Evolutionary conservation across 192 early-diverging fungal genomes (phyloP).

Genomic region (Coemansia sp.): DNA sequence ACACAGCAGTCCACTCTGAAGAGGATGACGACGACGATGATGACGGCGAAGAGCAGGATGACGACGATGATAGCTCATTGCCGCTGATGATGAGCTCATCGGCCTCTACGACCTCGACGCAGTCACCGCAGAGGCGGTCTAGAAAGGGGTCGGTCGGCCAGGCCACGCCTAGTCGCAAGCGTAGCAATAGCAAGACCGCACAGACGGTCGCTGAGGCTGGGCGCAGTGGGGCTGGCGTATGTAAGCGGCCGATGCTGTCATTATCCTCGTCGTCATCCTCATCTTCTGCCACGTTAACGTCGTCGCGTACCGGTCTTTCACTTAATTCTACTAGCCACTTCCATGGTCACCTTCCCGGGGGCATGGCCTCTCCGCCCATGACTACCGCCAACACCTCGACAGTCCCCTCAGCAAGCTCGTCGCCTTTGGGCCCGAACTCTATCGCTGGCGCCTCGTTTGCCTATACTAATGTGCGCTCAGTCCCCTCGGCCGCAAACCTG

Average conservation of each 20-base stretch:
- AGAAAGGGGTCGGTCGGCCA: slow-evolving; percentile 5
- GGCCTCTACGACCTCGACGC: background rate
- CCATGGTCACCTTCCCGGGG: slow-evolving; percentile 1
- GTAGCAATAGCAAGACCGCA: slow-evolving; percentile 6
- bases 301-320: slow-evolving; percentile 4
- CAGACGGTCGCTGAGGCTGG: background rate
- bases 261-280: slow-evolving; percentile 8
- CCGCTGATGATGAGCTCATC: slow-evolving; percentile 18
- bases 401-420: slow-evolving; percentile 20
- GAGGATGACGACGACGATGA: slow-evolving; percentile 30
- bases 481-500: slow-evolving; percentile 1
- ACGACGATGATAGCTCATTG: slow-evolving; percentile 25
- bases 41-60: slow-evolving; percentile 16
- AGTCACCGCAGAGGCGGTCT: slow-evolving; percentile 1
- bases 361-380: slow-evolving; percentile 18
- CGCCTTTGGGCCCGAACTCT: slow-evolving; percentile 27
- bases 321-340: background rate
- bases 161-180: slow-evolving; percentile 8
- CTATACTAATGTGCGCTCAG: background rate
- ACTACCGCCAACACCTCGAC: slow-evolving; percentile 17
- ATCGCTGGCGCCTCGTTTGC: background rate
- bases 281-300: background rate
- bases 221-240: background rate
- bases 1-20: slow-evolving; percentile 42
- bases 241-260: slow-evolving; percentile 13